Evolutionary conservation across 2,329 filamentous ascomycete genomes (phyloP).

Genomic region (Arthrobotrys sinensis): DNA sequence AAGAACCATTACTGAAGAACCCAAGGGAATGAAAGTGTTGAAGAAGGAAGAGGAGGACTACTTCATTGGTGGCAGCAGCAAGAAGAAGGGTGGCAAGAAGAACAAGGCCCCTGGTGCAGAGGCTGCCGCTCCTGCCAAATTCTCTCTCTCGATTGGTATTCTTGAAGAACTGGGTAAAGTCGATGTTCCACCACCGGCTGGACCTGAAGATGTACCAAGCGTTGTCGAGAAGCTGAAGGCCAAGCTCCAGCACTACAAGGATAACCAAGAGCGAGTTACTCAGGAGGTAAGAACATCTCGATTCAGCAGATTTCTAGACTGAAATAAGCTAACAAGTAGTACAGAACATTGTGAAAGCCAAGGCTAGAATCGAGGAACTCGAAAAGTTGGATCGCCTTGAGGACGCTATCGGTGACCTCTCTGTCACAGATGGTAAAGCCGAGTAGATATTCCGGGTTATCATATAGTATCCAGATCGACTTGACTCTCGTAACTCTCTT

Average conservation of each 20-base stretch:
- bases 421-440: conserved; percentile 27
- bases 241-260: conserved; percentile 93
- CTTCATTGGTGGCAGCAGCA: conserved; percentile 79
- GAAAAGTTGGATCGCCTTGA: conserved; percentile 75
- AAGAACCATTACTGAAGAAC: conserved; percentile 84
- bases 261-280: conserved; percentile 82
- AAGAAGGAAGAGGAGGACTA: conserved; percentile 94
- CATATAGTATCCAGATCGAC: background rate
- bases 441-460: conserved; percentile 10
- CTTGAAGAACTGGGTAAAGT: conserved; percentile 91
- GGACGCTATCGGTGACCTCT: conserved; percentile 46
- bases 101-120: conserved; percentile 68
- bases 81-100: conserved; percentile 79
- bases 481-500: background rate
- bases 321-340: conserved; percentile 64
- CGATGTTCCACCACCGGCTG: conserved; percentile 89
- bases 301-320: background rate
- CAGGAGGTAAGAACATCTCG: conserved; percentile 72
- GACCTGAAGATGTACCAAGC: conserved; percentile 82
- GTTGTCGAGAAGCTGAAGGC: conserved; percentile 90
- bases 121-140: conserved; percentile 73
- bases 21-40: conserved; percentile 87
- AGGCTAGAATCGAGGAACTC: conserved; percentile 92
- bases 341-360: conserved; percentile 95
- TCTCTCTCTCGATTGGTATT: conserved; percentile 90